Evolutionary conservation across 2,329 filamentous ascomycete genomes (phyloP).

Genomic region (Diaporthe vaccinii): DNA sequence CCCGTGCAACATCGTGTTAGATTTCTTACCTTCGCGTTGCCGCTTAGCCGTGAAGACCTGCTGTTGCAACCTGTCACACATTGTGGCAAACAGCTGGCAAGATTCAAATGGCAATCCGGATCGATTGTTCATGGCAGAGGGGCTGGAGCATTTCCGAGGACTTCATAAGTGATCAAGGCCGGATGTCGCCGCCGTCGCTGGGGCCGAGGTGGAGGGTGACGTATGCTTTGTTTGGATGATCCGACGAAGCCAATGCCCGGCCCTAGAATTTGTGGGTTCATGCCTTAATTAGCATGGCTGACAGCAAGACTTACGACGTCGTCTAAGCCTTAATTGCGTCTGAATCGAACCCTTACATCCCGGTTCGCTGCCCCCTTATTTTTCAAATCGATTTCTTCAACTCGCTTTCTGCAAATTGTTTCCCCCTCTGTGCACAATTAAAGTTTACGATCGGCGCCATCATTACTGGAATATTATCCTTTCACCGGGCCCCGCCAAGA

Average conservation of each 20-base stretch:
- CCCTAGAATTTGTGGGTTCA: neutral
- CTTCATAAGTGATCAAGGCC: neutral
- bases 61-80: neutral
- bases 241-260: slow-evolving; percentile 7
- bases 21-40: neutral
- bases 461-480: neutral
- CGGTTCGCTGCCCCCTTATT: neutral
- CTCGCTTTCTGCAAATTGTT: neutral
- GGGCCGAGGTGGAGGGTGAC: slow-evolving; percentile 21
- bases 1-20: neutral
- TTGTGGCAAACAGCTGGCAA: neutral
- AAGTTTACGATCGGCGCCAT: neutral
- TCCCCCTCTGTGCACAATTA: neutral
- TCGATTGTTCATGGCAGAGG: neutral
- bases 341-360: slow-evolving; percentile 13
- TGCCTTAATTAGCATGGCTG: slow-evolving; percentile 19
- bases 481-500: neutral
- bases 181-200: neutral
- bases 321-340: slow-evolving; percentile 12
- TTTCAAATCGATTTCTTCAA: neutral
- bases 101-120: neutral
- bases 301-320: slow-evolving; percentile 8
- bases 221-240: slow-evolving; percentile 18
- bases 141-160: neutral
- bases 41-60: neutral